Evolutionary conservation across 202 grass and related monocot genomes (phyloP).

Genomic region (Schoenoplectus tabernaemontani): DNA sequence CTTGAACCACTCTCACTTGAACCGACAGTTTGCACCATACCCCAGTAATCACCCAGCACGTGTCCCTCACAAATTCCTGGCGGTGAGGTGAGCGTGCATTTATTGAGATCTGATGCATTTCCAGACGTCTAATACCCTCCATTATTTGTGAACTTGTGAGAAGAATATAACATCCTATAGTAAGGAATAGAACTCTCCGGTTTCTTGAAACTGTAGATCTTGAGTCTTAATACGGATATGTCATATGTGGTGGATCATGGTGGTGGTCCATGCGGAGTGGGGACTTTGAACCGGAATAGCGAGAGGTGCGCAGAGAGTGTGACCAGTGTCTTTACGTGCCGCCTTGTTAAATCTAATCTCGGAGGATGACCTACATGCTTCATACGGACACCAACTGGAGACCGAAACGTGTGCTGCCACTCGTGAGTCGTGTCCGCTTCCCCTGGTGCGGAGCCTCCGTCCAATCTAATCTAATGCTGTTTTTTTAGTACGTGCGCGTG

Average conservation of each 20-base stretch:
- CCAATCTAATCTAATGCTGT: background rate
- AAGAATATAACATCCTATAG: background rate
- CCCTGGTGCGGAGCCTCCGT: background rate
- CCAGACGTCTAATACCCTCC: background rate
- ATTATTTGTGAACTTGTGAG: background rate
- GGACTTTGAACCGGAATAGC: background rate
- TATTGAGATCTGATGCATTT: background rate
- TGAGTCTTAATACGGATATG: too few species aligned
- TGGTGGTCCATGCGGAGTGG: background rate
- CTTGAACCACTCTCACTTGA: background rate
- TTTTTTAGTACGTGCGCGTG: background rate
- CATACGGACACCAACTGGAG: background rate
- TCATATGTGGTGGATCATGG: too few species aligned
- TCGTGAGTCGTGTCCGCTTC: background rate
- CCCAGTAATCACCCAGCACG: background rate
- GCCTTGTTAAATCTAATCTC: slow-evolving; percentile 6
- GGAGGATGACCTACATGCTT: background rate
- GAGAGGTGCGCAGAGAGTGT: background rate
- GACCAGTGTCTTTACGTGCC: slow-evolving; percentile 27
- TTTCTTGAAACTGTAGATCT: too few species aligned
- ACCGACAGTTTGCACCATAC: slow-evolving; percentile 12
- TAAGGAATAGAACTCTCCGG: too few species aligned
- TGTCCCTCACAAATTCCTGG: background rate
- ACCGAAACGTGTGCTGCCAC: background rate
- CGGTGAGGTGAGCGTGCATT: slow-evolving; percentile 17